phyloP scores from a whole-genome alignment of 2,329 filamentous ascomycete species.

The Xylariaceae sp. region DNA sequence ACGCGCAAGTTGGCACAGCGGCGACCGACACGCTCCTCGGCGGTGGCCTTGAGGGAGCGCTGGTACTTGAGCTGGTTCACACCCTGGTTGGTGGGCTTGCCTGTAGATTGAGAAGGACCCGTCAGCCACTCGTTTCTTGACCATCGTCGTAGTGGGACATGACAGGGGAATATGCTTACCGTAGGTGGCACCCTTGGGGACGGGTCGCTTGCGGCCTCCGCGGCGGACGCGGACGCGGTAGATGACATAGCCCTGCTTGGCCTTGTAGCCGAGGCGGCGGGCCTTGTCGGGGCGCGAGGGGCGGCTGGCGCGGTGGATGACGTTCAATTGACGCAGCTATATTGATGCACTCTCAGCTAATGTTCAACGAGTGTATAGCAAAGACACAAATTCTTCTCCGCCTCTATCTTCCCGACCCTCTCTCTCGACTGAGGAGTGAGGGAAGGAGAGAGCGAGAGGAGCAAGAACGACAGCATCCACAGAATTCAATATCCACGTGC shows the following conservation, averaged over 20 bases:
- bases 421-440: background rate
- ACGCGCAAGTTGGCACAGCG: conserved; percentile 98
- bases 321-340: conserved; percentile 99
- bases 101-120: conserved; percentile 45
- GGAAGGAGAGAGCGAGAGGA: background rate
- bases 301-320: conserved; percentile 98
- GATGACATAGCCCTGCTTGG: conserved; percentile 99
- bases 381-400: conserved; percentile 45
- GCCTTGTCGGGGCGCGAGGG: conserved; percentile 99
- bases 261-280: conserved; percentile 99
- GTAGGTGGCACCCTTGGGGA: conserved; percentile 96
- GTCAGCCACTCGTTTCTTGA: conserved; percentile 11
- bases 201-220: conserved; percentile 97
- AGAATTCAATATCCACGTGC: conserved; percentile 16
- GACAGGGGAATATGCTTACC: conserved; percentile 57
- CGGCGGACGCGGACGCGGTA: conserved; percentile 98
- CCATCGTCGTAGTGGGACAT: background rate
- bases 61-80: conserved; percentile 99
- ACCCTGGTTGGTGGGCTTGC: conserved; percentile 99
- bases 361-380: conserved; percentile 99
- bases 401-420: background rate
- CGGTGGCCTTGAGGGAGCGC: conserved; percentile 94
- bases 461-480: conserved; percentile 34
- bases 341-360: conserved; percentile 99
- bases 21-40: conserved; percentile 99